phyloP scores from a whole-genome alignment of 2,329 filamentous ascomycete genomes.

The Fusarium goolgardi region DNA sequence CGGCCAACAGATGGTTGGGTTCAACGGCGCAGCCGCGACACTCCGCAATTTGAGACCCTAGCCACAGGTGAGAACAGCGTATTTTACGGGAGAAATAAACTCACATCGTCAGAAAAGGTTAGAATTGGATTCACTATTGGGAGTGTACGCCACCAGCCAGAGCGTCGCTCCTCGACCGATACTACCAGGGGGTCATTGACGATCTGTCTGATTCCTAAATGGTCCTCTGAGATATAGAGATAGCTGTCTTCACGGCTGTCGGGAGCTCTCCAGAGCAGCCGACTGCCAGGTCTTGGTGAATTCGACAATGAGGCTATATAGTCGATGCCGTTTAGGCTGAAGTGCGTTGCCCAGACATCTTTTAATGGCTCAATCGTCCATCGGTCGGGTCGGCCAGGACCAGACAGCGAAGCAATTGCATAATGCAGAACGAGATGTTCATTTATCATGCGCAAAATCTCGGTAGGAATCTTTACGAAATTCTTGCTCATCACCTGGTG shows the following conservation, averaged over 20 bases:
- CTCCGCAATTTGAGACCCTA: constrained; percentile 31
- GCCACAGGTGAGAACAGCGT: background rate
- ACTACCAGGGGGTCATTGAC: background rate
- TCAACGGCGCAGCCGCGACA: constrained; percentile 1
- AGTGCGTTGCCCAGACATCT: constrained; percentile 28
- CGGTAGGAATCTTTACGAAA: constrained; percentile 14
- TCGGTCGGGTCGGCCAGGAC: background rate
- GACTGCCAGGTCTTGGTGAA: background rate
- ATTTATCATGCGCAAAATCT: constrained; percentile 14
- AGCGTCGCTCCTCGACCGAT: background rate
- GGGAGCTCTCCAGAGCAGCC: constrained; percentile 8
- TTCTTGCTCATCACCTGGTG: background rate
- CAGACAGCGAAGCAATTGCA: constrained; percentile 16
- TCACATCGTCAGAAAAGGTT: constrained; percentile 23
- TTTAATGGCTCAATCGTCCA: constrained; percentile 10
- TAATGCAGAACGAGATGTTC: constrained; percentile 19
- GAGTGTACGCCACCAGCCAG: constrained; percentile 32
- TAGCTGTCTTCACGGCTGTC: background rate
- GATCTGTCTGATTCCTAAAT: constrained; percentile 30
- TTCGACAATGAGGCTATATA: constrained; percentile 32
- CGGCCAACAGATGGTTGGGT: constrained; percentile 14
- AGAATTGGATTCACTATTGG: background rate
- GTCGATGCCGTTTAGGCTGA: constrained; percentile 23
- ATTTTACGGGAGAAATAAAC: background rate
- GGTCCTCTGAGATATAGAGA: constrained; percentile 28